Base-by-base conservation (phyloP, 2,329 filamentous ascomycete species). In the Colletotrichum higginsianum region DNA sequence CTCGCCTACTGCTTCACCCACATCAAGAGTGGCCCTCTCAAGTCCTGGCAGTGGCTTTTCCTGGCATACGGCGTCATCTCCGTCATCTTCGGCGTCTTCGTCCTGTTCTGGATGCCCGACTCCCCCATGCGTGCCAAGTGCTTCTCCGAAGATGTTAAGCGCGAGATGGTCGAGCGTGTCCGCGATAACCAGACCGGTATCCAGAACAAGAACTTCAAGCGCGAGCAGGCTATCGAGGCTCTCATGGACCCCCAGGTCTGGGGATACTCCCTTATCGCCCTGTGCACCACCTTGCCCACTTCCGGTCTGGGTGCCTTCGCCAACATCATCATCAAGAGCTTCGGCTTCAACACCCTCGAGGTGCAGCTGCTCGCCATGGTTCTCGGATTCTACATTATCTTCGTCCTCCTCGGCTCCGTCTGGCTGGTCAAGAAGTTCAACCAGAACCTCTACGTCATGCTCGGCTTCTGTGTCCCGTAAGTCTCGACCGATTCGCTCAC, bases 281-380 rank as follows among this genome's bases (percentile, higher is more conserved):
- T 95, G 26, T 92, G 90, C 80, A 94, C 93, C 0, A 94, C 92
- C 0, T 83, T 95, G 2, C 93, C 92, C 0, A 94, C 92, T 0
- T 91, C 88, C 23, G 92, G 93, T 0, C 86, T 95, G 0, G 92
- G 93, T 8, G 90, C 90, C 4, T 95, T 94, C 78, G 90, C 91
- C 65, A 92, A 92, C 74, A 92, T 95, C 75, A 92, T 95, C 76
- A 93, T 95, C 80, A 88, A 86, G 66, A 84, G 85, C n/a, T 90
- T 95, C 70, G 82, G 91, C 0, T 95, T 94, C 76, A 86, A 83
- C 0, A 82, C 84, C 0, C 84, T 94, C 8, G 82, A 95, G 79
- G 94, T 92, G 0, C 92, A 94, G 80, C 83, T 95, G 1, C 83
- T 95, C 30, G 88, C 91, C 49, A 94, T 95, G 91, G 92, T 94